Evolutionary conservation across 2,329 filamentous ascomycete species (phyloP), one percentile per base, ranked within the genome.

Genomic region (Emmonsiellopsis sp.): DNA sequence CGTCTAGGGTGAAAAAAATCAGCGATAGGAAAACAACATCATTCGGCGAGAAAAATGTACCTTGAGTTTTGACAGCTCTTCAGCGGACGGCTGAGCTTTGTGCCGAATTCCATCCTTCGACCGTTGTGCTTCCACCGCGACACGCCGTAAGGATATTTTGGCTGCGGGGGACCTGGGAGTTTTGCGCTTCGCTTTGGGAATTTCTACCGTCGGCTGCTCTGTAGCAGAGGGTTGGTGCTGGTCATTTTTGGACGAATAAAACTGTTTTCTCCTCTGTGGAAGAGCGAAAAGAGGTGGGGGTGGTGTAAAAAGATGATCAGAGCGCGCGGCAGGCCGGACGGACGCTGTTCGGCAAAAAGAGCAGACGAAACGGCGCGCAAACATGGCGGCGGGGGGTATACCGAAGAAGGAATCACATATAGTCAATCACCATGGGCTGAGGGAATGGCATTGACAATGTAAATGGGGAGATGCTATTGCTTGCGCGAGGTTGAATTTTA

Each of bases 91-190:
- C 49, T 66, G 62, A 44, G 74, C 70, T 61, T 75, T 76, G 50
- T 69, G 62, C 57, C 83, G 70, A 58, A 80, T 73, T 1, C 74
- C 74, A 61, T 76, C 75, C 59, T 73, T 77, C 55, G 74, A 81
- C 59, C 72, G 74, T 71, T 95, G 89, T 15, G 91, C 90, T 62
- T 93, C 89, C 15, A 89, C 86, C 34, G 91, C 89, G 10, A 95
- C 89, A 55, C 90, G 81, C 53, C 92, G 83, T 34, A 96, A 76
- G 1, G 89, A 93, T 57, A 85, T 86, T 60, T 89, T 87, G 44
- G 81, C 73, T 26, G 77, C 75, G 3, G 79, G 73, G 26, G 73
- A 72, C 57, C 79, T 70, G n/a, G 68, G 63, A 6, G 70, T 67
- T 58, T 80, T 79, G 54, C 76, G 74, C 62, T 75, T 76, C 61